Evolutionary conservation across 2,329 filamentous ascomycete genomes (phyloP).

Genomic region (Hymenoscyphus fraxineus): DNA sequence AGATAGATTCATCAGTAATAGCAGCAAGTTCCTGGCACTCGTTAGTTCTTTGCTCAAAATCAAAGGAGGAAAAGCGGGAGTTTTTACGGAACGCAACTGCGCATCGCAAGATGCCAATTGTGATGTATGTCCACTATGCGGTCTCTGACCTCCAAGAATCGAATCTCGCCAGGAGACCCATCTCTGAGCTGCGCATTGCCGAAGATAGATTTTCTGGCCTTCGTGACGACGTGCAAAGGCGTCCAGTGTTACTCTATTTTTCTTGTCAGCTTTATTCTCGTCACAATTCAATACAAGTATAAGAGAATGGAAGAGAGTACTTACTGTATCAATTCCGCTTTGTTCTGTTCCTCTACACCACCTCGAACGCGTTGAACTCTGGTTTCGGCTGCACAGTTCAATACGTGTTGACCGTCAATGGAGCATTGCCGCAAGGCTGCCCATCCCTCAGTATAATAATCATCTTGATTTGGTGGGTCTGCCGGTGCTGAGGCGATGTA

Average conservation of each 20-base stretch:
- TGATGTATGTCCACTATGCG: conserved; percentile 44
- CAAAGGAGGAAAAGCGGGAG: neutral
- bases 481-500: conserved; percentile 56
- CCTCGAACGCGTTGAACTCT: conserved; percentile 51
- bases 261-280: conserved; percentile 7
- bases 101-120: conserved; percentile 53
- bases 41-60: neutral
- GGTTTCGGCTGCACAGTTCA: conserved; percentile 61
- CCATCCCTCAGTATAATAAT: conserved; percentile 64
- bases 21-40: conserved; percentile 51
- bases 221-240: conserved; percentile 59
- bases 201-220: conserved; percentile 60
- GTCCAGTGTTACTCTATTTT: conserved; percentile 52
- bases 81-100: conserved; percentile 53
- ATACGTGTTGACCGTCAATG: conserved; percentile 60
- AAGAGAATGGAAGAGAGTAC: conserved; percentile 28
- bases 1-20: conserved; percentile 57
- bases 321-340: conserved; percentile 61
- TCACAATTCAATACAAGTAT: too few species aligned
- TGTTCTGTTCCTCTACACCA: conserved; percentile 55
- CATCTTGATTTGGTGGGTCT: conserved; percentile 51
- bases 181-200: conserved; percentile 56
- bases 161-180: conserved; percentile 55
- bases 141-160: conserved; percentile 50
- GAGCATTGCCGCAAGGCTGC: conserved; percentile 58